Conservation (phyloP, 1,284 basidiomycete genomes). For the Fomitopsis palustris region DNA sequence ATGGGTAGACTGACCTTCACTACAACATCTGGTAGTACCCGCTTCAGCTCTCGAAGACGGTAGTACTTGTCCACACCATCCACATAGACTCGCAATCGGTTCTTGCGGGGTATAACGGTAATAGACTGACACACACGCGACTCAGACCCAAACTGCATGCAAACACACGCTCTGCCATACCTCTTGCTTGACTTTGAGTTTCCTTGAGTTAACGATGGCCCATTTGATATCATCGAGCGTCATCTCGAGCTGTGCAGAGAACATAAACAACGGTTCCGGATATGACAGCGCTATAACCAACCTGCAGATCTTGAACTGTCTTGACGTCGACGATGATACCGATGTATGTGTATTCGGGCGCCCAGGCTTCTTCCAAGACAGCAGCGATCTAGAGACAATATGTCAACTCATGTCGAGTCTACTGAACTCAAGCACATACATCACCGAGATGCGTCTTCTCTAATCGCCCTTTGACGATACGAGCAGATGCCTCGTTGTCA, state of each 20-base stretch:
- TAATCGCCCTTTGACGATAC: slow-evolving; percentile 95
- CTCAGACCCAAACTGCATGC: neutral
- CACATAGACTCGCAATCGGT: slow-evolving; percentile 84
- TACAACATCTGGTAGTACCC: slow-evolving; percentile 78
- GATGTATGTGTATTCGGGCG: slow-evolving; percentile 88
- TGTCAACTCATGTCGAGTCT: neutral
- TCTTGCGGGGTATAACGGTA: slow-evolving; percentile 69
- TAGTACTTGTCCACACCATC: slow-evolving; percentile 88
- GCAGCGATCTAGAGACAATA: slow-evolving; percentile 72
- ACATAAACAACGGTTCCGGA: neutral
- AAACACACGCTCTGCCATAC: slow-evolving; percentile 31
- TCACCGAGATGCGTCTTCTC: slow-evolving; percentile 96
- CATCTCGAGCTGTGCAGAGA: slow-evolving; percentile 71
- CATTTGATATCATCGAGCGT: slow-evolving; percentile 92
- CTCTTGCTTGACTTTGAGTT: slow-evolving; percentile 91
- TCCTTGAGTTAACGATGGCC: slow-evolving; percentile 84
- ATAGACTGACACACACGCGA: slow-evolving; percentile 50
- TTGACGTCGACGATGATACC: slow-evolving; percentile 91
- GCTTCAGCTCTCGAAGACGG: slow-evolving; percentile 81
- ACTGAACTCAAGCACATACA: slow-evolving; percentile 42
- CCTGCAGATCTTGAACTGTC: slow-evolving; percentile 89
- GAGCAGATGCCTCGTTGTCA: slow-evolving; percentile 85
- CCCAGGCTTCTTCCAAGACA: slow-evolving; percentile 95
- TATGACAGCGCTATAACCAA: slow-evolving; percentile 25
- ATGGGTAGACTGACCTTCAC: slow-evolving; percentile 62